Evolutionary conservation across 1,139 yeast genomes (phyloP), one percentile per base, ranked within the genome.

Genomic region (Yamadazyma oceani): DNA sequence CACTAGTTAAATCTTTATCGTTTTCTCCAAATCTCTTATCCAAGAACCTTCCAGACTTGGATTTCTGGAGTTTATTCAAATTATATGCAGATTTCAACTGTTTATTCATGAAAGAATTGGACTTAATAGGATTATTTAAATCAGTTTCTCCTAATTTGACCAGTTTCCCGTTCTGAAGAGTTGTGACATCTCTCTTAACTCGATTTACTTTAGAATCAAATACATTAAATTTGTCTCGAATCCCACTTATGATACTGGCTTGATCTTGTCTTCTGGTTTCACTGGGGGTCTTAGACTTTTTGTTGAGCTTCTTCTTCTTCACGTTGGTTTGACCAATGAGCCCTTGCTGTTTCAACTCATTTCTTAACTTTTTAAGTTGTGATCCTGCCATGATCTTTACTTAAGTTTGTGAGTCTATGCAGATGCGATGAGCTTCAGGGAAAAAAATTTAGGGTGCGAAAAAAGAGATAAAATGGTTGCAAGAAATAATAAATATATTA

Each of bases 1-100:
- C 98, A 11, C 82, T 81, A 15, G 84, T 78, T 69, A 94, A 57
- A 35, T 73, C 65, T 25, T 75, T 67, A 60, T 87, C 82, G 51
- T 79, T 77, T 57, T 92, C 98, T 57, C 98, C 99, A 60, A 94
- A 92, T 62, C 98, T 80, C 50, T 88, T 75, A 67, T 94, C 98
- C 4, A 80, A 60, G 14, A 94, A 55, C 2, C 88, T 89, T 36
- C 97, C 96, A 22, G 75, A 80, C 55, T 78, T 84, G 47, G 87
- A 86, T 48, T 80, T 78, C 39, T 71, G 64, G 12, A 72, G 62
- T 58, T 75, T 75, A 49, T 78, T 82, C 24, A 78, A 76, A 34
- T 84, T 85, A 56, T 82, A 85, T 6, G 87, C 87, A 39, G 69
- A 66, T 51, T 69, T 69, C 64, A 96, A 75, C 47, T 80, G 75